Evolutionary conservation across 768 basidiomycete species (phyloP).

Genomic region (Lactarius indigo): DNA sequence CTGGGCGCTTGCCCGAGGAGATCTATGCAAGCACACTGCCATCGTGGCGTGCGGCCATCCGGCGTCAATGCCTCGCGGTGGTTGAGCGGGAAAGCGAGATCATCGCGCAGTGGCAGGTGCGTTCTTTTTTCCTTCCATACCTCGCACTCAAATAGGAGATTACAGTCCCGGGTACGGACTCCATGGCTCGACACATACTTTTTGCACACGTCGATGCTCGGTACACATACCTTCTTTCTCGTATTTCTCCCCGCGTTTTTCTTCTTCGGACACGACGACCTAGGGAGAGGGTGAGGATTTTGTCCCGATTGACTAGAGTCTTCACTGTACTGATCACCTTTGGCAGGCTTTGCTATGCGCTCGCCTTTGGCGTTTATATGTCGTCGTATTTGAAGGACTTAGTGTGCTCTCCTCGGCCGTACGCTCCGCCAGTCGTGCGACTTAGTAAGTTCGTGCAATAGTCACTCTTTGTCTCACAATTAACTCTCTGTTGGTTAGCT

Average conservation of each 20-base stretch:
- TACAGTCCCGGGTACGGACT: slow-evolving; percentile 50
- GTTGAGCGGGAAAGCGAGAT: slow-evolving; percentile 58
- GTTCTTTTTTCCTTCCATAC: slow-evolving; percentile 22
- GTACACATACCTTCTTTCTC: slow-evolving; percentile 94
- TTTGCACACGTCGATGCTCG: slow-evolving; percentile 75
- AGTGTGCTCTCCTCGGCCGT: slow-evolving; percentile 86
- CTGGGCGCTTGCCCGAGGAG: slow-evolving; percentile 39
- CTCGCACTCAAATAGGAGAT: neutral
- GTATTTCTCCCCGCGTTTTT: slow-evolving; percentile 78
- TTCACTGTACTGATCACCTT: slow-evolving; percentile 18
- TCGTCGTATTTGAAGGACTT: slow-evolving; percentile 88
- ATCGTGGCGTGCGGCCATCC: slow-evolving; percentile 61
- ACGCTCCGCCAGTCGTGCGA: slow-evolving; percentile 86
- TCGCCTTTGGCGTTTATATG: slow-evolving; percentile 80
- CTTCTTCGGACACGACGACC: slow-evolving; percentile 77
- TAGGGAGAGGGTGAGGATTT: slow-evolving; percentile 64
- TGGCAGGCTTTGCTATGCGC: slow-evolving; percentile 60
- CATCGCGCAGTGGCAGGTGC: slow-evolving; percentile 67
- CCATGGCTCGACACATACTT: slow-evolving; percentile 79
- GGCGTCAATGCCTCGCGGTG: slow-evolving; percentile 48
- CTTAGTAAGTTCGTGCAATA: slow-evolving; percentile 53
- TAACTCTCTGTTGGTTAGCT: slow-evolving; percentile 40
- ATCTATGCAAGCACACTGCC: slow-evolving; percentile 63
- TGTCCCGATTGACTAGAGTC: neutral
- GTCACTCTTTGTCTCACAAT: neutral